These are phyloP conservation scores for Diaporthe humulicola DNA, from an alignment of 2,329 filamentous ascomycete genomes.

Conservation along the genomic window DNA sequence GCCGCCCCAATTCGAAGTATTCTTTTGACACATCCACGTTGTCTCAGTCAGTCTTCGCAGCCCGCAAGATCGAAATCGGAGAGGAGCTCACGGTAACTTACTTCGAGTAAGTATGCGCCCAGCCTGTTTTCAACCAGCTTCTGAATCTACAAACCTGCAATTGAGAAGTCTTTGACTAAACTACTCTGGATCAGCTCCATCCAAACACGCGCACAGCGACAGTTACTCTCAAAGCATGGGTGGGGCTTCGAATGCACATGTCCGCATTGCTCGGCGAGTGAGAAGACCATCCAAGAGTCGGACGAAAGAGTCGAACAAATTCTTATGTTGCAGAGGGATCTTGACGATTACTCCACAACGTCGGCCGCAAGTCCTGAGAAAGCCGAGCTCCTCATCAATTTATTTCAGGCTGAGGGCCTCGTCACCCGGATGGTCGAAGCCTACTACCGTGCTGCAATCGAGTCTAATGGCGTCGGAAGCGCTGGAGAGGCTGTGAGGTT, in stretches of 20 bases:
- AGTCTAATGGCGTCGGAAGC: conserved; percentile 54
- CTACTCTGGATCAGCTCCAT: conserved; percentile 44
- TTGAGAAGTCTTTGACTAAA: not conserved
- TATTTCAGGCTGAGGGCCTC: conserved; percentile 53
- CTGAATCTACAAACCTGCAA: conserved; percentile 33
- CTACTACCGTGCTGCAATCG: conserved; percentile 55
- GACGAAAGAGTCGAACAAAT: conserved; percentile 52
- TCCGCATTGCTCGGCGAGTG: conserved; percentile 48
- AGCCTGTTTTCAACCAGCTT: not conserved
- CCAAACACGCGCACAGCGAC: conserved; percentile 48
- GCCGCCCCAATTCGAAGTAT: conserved; percentile 56
- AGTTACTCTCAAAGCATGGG: conserved; percentile 46
- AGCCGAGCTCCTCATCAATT: conserved; percentile 53
- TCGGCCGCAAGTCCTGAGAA: conserved; percentile 49
- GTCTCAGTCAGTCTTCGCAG: conserved; percentile 53
- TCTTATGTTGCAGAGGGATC: conserved; percentile 46
- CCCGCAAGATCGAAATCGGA: conserved; percentile 51
- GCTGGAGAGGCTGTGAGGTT: conserved; percentile 48
- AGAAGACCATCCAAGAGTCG: conserved; percentile 47
- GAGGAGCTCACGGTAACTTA: conserved; percentile 60
- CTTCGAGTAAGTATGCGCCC: conserved; percentile 48
- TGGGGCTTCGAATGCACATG: conserved; percentile 58
- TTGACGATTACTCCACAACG: conserved; percentile 51
- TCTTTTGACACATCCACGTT: conserved; percentile 54
- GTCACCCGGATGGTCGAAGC: conserved; percentile 50